Percentiles rank a stretch among this genome's conserved stretches.
Evolutionary conservation across 192 early-diverging fungal genomes (phyloP).

Genomic region (Mortierella hygrophila): DNA sequence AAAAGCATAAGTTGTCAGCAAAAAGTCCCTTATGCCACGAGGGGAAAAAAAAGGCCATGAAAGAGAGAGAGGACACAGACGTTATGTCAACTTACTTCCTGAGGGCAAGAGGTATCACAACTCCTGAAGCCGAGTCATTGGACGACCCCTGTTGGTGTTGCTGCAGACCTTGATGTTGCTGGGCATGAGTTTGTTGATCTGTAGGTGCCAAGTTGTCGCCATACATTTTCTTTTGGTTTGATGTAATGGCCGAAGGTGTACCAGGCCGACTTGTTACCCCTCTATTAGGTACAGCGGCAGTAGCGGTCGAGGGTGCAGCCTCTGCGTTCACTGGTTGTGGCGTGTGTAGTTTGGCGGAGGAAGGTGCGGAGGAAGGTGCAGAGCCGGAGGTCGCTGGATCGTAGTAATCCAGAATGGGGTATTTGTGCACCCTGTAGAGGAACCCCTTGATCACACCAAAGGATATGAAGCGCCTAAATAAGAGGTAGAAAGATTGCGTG

Average conservation of each 20-base stretch:
- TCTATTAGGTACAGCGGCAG: background rate
- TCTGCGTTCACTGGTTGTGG: background rate
- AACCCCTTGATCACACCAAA: slow-evolving; percentile 92
- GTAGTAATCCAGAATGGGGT: slow-evolving; percentile 72
- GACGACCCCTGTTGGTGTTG: background rate
- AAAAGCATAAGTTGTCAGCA: background rate
- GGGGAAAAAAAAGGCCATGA: background rate
- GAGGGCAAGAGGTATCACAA: slow-evolving; percentile 33
- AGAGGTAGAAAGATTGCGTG: background rate
- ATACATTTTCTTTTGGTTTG: slow-evolving; percentile 22
- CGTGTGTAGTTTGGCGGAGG: background rate
- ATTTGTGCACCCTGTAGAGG: slow-evolving; percentile 91
- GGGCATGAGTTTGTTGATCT: slow-evolving; percentile 14
- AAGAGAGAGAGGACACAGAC: background rate
- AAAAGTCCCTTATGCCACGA: background rate
- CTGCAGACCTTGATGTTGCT: background rate
- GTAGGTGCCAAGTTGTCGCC: slow-evolving; percentile 19
- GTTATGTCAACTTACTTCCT: slow-evolving; percentile 16
- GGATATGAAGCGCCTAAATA: slow-evolving; percentile 83
- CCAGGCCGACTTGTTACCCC: slow-evolving; percentile 2
- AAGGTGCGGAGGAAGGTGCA: background rate
- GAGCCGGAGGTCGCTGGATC: slow-evolving; percentile 6
- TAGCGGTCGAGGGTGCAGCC: slow-evolving; percentile 8
- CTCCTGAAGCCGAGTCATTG: background rate
- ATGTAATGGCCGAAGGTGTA: background rate